These are phyloP conservation scores for Botrytis byssoidea DNA, from an alignment of 2,329 filamentous ascomycete genomes.

Conservation along the genomic window DNA sequence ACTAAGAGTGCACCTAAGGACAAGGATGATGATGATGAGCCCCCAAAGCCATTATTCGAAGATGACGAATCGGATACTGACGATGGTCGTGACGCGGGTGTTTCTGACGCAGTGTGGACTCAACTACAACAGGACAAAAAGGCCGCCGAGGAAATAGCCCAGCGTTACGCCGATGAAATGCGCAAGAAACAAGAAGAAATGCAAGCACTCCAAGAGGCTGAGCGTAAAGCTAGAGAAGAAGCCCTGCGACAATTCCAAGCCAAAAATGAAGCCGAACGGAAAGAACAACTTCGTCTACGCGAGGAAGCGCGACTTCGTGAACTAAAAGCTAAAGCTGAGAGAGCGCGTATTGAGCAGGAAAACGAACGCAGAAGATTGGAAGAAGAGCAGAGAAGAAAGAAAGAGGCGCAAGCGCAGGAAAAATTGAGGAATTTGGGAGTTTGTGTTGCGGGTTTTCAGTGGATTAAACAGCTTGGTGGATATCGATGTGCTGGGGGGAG, in stretches of 20 bases:
- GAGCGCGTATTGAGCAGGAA: constrained; percentile 36
- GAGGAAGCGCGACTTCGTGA: constrained; percentile 37
- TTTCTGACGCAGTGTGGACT: constrained; percentile 60
- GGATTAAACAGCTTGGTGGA: constrained; percentile 59
- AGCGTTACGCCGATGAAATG: background rate
- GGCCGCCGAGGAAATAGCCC: constrained; percentile 29
- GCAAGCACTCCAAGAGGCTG: constrained; percentile 19
- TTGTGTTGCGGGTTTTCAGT: constrained; percentile 57
- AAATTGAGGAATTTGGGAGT: constrained; percentile 53
- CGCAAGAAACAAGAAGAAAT: constrained; percentile 17
- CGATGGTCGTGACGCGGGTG: constrained; percentile 51
- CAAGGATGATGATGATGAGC: background rate
- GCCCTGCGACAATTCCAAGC: constrained; percentile 22
- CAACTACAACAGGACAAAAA: constrained; percentile 54
- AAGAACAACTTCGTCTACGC: constrained; percentile 22
- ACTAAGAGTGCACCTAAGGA: background rate
- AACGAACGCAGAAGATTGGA: constrained; percentile 42
- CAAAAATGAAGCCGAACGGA: constrained; percentile 13
- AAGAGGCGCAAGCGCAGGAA: constrained; percentile 44
- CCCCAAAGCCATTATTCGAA: background rate
- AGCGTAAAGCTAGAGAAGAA: constrained; percentile 23
- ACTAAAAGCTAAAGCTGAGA: constrained; percentile 36
- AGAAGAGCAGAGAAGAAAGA: constrained; percentile 43
- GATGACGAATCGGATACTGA: background rate
- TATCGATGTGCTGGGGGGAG: constrained; percentile 62